phyloP scores from a whole-genome alignment of 441 rosid species.

The Gossypium davidsonii region DNA sequence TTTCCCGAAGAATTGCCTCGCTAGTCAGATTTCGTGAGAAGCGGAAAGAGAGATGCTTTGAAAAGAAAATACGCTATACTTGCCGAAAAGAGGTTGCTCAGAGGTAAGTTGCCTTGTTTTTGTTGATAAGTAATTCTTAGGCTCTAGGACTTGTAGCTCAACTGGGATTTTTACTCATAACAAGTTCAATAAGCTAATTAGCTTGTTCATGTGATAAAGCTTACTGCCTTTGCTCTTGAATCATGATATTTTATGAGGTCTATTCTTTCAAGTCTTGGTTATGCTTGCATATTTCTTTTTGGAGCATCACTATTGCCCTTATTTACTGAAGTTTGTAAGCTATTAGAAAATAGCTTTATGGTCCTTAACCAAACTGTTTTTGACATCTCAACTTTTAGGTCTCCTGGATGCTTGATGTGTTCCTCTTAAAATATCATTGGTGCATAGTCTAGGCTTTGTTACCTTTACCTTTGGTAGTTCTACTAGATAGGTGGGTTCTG shows the following conservation, averaged over 20 bases:
- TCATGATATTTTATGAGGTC: not conserved
- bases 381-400: not conserved
- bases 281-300: not conserved
- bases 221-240: not conserved
- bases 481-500: not conserved
- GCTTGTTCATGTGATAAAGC: constrained; percentile 1
- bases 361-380: constrained; percentile 4
- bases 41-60: constrained; percentile 50
- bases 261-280: not conserved
- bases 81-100: constrained; percentile 52
- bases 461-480: not conserved
- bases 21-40: constrained; percentile 49
- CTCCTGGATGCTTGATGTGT: not conserved
- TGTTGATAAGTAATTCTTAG: not conserved
- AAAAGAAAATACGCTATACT: constrained; percentile 43
- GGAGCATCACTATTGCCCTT: not conserved
- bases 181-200: not conserved
- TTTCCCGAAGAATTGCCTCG: constrained; percentile 47
- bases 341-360: not conserved
- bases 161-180: not conserved
- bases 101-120: constrained; percentile 28
- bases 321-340: constrained; percentile 1
- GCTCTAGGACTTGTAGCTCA: not conserved
- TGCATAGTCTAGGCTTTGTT: not conserved
- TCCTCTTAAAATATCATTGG: not conserved